phyloP scores from a whole-genome alignment of 495 filamentous ascomycete species.

The Glutinoglossum americanum region DNA sequence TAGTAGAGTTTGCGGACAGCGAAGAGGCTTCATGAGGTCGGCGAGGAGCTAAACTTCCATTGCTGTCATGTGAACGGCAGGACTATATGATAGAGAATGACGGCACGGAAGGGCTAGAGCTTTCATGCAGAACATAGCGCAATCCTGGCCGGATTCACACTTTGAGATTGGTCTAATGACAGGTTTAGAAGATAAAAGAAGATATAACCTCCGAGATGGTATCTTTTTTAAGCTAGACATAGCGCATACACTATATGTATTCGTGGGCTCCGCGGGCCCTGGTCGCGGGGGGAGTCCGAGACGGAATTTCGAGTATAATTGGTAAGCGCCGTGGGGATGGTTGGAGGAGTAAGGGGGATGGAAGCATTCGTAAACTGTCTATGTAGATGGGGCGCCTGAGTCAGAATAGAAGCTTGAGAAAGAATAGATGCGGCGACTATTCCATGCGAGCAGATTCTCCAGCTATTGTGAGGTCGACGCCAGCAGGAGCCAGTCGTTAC shows the following conservation, averaged over 20 bases:
- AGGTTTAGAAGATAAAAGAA: background rate
- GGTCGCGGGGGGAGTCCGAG: background rate
- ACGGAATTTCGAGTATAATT: background rate
- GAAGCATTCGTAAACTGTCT: background rate
- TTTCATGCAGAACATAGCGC: background rate
- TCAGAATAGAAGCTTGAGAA: no score
- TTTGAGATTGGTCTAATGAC: background rate
- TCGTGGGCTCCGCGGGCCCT: background rate
- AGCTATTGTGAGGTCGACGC: background rate
- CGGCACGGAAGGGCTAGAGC: background rate
- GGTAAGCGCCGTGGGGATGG: background rate
- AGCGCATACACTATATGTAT: no score
- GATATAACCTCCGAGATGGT: no score
- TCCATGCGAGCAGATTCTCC: background rate
- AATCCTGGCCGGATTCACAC: background rate
- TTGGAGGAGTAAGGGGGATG: no score
- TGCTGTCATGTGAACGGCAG: background rate
- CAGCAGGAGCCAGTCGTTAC: background rate
- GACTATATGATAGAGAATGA: background rate
- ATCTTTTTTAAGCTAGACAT: no score
- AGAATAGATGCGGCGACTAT: background rate
- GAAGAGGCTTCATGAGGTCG: background rate
- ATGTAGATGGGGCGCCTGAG: no score
- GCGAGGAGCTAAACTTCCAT: background rate
- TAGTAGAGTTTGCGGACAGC: conserved; percentile 27